Evolutionary conservation across 1,284 basidiomycete species (phyloP).

Genomic region (Apiotrichum veenhuisii): DNA sequence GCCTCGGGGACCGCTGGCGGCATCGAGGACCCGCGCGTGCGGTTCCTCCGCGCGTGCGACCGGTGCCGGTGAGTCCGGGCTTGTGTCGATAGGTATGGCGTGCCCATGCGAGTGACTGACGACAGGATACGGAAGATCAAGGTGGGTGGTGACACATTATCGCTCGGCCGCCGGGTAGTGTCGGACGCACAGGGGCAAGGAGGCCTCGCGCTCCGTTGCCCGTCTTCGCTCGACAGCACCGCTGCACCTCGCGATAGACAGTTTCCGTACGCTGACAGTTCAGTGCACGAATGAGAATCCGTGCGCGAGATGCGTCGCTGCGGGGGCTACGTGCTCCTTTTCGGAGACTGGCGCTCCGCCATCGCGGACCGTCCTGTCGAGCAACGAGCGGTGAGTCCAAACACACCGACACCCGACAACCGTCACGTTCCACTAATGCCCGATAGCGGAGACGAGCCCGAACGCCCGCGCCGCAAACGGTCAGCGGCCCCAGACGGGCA

Average conservation of each 20-base stretch:
- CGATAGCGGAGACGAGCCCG: neutral
- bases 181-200: no score
- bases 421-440: neutral
- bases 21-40: constrained; percentile 5
- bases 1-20: neutral
- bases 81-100: neutral
- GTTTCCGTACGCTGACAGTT: no score
- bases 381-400: constrained; percentile 3
- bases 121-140: constrained; percentile 14
- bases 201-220: no score
- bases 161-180: no score
- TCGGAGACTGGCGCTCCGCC: neutral
- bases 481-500: neutral
- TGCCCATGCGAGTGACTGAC: neutral
- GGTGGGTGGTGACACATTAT: constrained; percentile 1
- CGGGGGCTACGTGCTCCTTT: constrained; percentile 9
- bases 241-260: no score
- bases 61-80: constrained; percentile 10
- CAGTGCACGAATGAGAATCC: constrained; percentile 17
- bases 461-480: neutral
- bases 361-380: constrained; percentile 6
- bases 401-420: no score
- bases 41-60: constrained; percentile 16
- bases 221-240: no score
- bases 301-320: constrained; percentile 12